Conservation (phyloP, 106 monocot species). For the Alisma plantagoaquatica region DNA sequence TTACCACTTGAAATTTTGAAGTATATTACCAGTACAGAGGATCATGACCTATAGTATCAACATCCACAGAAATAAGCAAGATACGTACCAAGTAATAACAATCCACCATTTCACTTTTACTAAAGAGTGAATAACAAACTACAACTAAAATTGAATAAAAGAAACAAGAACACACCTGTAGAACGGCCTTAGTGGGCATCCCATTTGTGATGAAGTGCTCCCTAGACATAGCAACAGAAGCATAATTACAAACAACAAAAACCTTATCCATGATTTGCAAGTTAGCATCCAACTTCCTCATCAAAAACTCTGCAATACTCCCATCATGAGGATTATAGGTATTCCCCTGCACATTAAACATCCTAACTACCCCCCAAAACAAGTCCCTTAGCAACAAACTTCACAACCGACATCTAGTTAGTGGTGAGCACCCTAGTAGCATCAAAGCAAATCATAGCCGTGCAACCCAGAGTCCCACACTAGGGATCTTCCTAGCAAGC, state of each 20-base stretch:
- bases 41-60: too few relatives aligned
- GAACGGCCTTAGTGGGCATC: constrained; percentile 87
- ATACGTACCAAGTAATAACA: too few relatives aligned
- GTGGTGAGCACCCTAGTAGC: constrained; percentile 81
- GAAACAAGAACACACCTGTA: constrained; percentile 40
- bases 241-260: constrained; percentile 78
- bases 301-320: constrained; percentile 55
- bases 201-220: constrained; percentile 69
- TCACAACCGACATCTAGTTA: constrained; percentile 83
- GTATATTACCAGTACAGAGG: too few relatives aligned
- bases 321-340: constrained; percentile 81
- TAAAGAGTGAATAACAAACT: background rate
- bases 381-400: constrained; percentile 58
- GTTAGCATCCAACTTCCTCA: constrained; percentile 59
- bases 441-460: constrained; percentile 75
- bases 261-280: constrained; percentile 73
- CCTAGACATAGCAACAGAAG: constrained; percentile 40
- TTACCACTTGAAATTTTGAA: too few relatives aligned
- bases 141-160: background rate
- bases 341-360: constrained; percentile 73
- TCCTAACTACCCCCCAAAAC: constrained; percentile 34
- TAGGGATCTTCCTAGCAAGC: constrained; percentile 70
- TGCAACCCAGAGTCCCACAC: constrained; percentile 95
- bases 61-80: too few relatives aligned
- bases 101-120: too few relatives aligned